phyloP scores from a whole-genome alignment of 305 asterid species.

The Rubia occidens region DNA sequence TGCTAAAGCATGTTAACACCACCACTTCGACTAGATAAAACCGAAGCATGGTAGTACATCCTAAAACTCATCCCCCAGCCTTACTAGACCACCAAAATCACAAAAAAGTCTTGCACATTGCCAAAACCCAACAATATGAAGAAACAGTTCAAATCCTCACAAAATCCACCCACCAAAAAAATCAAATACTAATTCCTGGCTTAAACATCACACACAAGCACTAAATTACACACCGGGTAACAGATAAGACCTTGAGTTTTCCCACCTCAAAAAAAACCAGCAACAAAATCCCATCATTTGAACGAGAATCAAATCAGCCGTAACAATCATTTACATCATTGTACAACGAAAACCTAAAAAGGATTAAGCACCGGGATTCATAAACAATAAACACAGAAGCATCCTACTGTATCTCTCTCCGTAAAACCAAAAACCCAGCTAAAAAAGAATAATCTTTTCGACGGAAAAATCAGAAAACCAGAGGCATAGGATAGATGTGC shows the following conservation, averaged over 20 bases:
- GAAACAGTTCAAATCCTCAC: background rate
- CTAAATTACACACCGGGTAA: background rate
- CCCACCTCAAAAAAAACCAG: slow-evolving; percentile 4
- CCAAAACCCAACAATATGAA: background rate
- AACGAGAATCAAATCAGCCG: background rate
- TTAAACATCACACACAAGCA: background rate
- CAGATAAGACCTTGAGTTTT: background rate
- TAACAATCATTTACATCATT: background rate
- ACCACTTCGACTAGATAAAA: background rate
- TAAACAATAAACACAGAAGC: background rate
- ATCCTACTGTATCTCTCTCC: background rate
- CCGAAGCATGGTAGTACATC: background rate
- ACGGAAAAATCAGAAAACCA: background rate
- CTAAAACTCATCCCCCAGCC: background rate
- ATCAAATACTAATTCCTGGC: no score
- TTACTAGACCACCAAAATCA: background rate
- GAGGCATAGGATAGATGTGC: background rate
- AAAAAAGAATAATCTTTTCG: background rate
- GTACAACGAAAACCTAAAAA: background rate
- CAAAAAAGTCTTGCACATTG: background rate
- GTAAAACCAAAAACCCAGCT: background rate
- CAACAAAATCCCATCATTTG: background rate
- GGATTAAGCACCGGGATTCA: background rate
- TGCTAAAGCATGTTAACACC: background rate
- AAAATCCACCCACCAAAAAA: background rate